A percentile compares a stretch with the other conserved stretches of the same genome.
Conservation (phyloP, 192 early-diverging fungal species). For the Coemansia brasiliensis region DNA sequence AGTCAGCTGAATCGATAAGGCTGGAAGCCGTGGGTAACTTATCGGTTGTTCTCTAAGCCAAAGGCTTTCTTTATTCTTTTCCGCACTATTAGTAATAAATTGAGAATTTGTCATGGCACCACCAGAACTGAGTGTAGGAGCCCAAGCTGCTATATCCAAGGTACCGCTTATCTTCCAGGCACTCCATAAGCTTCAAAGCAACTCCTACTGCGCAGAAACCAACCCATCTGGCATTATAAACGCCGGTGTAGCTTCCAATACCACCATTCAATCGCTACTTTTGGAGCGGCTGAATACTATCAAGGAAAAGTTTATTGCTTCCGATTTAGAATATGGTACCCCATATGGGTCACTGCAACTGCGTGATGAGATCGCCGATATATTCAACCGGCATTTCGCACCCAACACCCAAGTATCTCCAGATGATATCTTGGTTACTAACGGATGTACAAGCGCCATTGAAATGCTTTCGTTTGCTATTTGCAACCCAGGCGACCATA, state of each 20-base stretch:
- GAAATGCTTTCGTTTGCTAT: slow-evolving; percentile 64
- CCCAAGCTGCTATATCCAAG: slow-evolving; percentile 23
- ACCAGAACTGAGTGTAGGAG: slow-evolving; percentile 36
- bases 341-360: slow-evolving; percentile 60
- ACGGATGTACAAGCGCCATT: slow-evolving; percentile 69
- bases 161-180: slow-evolving; percentile 27
- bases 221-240: slow-evolving; percentile 79
- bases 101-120: slow-evolving; percentile 10
- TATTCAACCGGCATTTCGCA: slow-evolving; percentile 68
- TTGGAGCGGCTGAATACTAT: slow-evolving; percentile 55
- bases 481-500: slow-evolving; percentile 69
- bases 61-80: slow-evolving; percentile 9
- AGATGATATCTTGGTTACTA: slow-evolving; percentile 62
- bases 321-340: slow-evolving; percentile 47
- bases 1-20: not conserved
- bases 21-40: too few species aligned
- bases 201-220: slow-evolving; percentile 40
- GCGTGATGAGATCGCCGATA: slow-evolving; percentile 58
- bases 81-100: not conserved
- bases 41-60: too few species aligned
- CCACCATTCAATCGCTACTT: slow-evolving; percentile 60
- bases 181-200: slow-evolving; percentile 15
- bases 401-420: slow-evolving; percentile 44
- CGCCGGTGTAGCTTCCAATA: slow-evolving; percentile 78
- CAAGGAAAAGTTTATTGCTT: slow-evolving; percentile 13